A percentile compares a stretch with the other conserved stretches of the same genome.
Evolutionary conservation across 192 early-diverging fungal species (phyloP).

Genomic region (Haplosporangium gracile): DNA sequence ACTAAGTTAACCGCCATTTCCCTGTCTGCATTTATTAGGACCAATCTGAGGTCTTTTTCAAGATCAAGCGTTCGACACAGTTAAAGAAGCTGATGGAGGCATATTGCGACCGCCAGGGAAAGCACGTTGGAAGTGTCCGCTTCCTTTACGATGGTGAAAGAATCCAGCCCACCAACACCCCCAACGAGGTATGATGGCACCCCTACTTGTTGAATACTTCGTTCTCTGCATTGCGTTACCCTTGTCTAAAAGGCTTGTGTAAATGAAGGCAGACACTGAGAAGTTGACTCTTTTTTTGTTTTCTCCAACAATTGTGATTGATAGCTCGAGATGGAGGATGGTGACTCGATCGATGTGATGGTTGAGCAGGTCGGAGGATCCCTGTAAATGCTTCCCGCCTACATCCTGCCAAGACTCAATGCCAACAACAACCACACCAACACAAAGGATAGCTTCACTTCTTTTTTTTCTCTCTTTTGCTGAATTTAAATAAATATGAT

Average conservation of each 20-base stretch:
- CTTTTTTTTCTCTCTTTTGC: background rate
- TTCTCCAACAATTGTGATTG: background rate
- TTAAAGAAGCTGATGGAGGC: slow-evolving; percentile 96
- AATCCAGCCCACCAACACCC: slow-evolving; percentile 84
- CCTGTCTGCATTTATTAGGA: slow-evolving; percentile 62
- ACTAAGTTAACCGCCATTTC: background rate
- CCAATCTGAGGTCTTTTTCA: slow-evolving; percentile 89
- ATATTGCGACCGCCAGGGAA: slow-evolving; percentile 89
- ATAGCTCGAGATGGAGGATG: slow-evolving; percentile 95
- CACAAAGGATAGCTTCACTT: background rate
- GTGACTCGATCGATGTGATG: slow-evolving; percentile 95
- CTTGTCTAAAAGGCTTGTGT: background rate
- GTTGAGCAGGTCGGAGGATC: slow-evolving; percentile 88
- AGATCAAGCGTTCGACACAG: slow-evolving; percentile 94
- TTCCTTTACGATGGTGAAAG: slow-evolving; percentile 94
- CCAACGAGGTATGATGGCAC: slow-evolving; percentile 77
- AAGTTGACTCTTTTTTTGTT: background rate
- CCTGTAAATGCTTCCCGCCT: background rate
- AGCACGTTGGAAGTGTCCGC: slow-evolving; percentile 82
- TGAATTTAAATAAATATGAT: background rate
- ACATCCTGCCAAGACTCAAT: background rate
- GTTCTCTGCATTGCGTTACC: background rate
- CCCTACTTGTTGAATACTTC: background rate
- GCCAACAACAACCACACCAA: background rate
- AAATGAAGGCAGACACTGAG: background rate